Evolutionary conservation across 2,329 filamentous ascomycete genomes (phyloP), one percentile per base, ranked within the genome.

Genomic region (Beauveria varroae): DNA sequence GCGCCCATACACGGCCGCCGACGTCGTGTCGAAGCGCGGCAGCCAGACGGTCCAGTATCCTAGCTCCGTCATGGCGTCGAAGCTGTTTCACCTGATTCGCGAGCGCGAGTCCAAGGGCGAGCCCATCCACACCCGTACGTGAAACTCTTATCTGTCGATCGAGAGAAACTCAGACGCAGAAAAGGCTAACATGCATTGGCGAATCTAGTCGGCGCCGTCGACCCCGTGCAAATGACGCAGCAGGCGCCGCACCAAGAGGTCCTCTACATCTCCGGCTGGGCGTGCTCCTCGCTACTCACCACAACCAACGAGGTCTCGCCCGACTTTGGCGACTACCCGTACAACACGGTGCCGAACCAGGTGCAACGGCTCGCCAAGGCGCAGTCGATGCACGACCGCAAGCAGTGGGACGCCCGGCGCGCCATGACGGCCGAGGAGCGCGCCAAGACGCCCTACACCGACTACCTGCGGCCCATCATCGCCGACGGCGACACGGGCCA

Each of bases 191-290:
- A 14, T 3, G 22, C 26, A 2, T 8, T 3, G 34, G 12, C 34
- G 12, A n/a, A 30, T 41, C 28, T n/a, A 93, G 90, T 99, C 89
- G 95, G 95, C 68, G 95, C 93, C 63, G 96, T 99, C 75, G 95
- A 99, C 72, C 95, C 95, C n/a, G 87, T 98, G 12, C 95, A 99
- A 78, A 98, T 99, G 95, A 96, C 95, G 54, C 95, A 99, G 75
- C 95, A 98, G 79, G 95, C 95, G 18, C 85, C 90, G 6, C 90
- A 98, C 76, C 95, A 98, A 73, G 93, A 99, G 74, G 90, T 97
- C 20, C 83, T 99, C 51, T 99, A 99, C 76, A 82, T 99, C 65
- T 97, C 93, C 0, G 95, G 95, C 64, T 99, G 95, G 95, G 95
- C 95, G 5, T 98, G 95, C 77, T 98, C 93, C 0, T 93, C 92